These are phyloP conservation scores for Mycogone perniciosa DNA, from an alignment of 2,329 filamentous ascomycete genomes.

Conservation along the genomic window DNA sequence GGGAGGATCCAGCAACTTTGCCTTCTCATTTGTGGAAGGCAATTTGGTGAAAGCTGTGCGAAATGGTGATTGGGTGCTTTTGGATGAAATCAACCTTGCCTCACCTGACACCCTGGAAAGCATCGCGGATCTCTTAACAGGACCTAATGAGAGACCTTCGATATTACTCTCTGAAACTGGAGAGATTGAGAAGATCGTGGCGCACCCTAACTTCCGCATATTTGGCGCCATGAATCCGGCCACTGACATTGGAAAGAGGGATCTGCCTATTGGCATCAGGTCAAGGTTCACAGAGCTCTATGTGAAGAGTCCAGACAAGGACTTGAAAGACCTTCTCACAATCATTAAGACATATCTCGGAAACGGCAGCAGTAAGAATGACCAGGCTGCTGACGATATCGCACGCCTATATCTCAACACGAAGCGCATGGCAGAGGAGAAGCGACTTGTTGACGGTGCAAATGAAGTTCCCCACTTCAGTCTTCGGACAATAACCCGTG, in stretches of 20 bases:
- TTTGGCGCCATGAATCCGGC: conserved; percentile 99
- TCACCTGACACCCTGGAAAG: conserved; percentile 92
- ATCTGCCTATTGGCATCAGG: conserved; percentile 79
- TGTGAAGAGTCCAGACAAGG: conserved; percentile 81
- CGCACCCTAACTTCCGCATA: conserved; percentile 88
- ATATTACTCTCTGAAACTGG: conserved; percentile 89
- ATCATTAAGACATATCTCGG: conserved; percentile 87
- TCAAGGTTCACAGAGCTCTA: conserved; percentile 95
- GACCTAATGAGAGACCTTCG: conserved; percentile 65
- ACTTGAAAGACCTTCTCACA: conserved; percentile 76
- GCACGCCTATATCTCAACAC: conserved; percentile 83
- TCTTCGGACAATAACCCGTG: conserved; percentile 84
- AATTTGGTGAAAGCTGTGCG: conserved; percentile 93
- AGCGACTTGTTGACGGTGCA: conserved; percentile 85
- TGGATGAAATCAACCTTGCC: conserved; percentile 96
- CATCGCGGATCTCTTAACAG: conserved; percentile 80
- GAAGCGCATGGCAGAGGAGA: conserved; percentile 72
- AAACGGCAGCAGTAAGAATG: conserved; percentile 61
- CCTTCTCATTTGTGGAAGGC: conserved; percentile 93
- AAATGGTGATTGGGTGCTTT: conserved; percentile 92
- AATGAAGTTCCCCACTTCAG: conserved; percentile 97
- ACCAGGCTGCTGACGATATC: conserved; percentile 71
- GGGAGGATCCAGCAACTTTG: conserved; percentile 67
- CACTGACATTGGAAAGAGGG: conserved; percentile 93
- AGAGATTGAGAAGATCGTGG: conserved; percentile 81